Evolutionary conservation across 2,329 filamentous ascomycete genomes (phyloP), one percentile per base, ranked within the genome.

Genomic region (Diaporthe sp.): DNA sequence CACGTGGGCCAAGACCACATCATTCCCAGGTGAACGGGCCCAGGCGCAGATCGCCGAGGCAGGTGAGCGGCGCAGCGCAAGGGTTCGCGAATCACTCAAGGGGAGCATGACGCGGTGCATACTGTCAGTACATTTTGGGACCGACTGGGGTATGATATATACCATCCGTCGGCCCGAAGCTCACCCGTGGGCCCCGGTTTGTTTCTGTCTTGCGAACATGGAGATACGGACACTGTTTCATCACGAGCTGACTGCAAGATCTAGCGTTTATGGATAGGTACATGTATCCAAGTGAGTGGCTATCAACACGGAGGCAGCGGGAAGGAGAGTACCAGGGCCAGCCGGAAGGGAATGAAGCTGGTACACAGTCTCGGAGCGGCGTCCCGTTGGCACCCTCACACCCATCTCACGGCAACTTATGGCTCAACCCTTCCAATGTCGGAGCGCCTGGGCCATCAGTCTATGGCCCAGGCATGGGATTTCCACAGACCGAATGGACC

Each of bases 31-130:
- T 60, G 57, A 25, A 60, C n/a, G n/a, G 57, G 28, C n/a, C 57
- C 57, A 60, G 57, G 35, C 57, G 57, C 57, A 42, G 57, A 60
- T 60, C 57, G 35, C 35, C 57, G 35, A 60, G 57, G 57, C n/a
- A 60, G 22, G 57, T 40, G 57, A 42, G 57, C 57, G 57, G 57
- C 57, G 35, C 57, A 60, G 57, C 57, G n/a, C 35, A 42, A 25
- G 38, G 57, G 7, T 15, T 25, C 57, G 40, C 57, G n/a, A 60
- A 60, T 60, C 57, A 35, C 35, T n/a, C 57, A 28, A 19, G 57
- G 57, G 35, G 35, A 42, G 33, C 35, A 60, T 60, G 35, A 60
- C 38, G 35, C 35, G 22, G 57, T 60, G 35, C 57, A 60, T 7
- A n/a, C 57, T 42, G 57, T 17, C 5, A 38, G 35, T 40, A n/a